phyloP scores from a whole-genome alignment of 2,329 filamentous ascomycete species.

The Penicillium glabrum region DNA sequence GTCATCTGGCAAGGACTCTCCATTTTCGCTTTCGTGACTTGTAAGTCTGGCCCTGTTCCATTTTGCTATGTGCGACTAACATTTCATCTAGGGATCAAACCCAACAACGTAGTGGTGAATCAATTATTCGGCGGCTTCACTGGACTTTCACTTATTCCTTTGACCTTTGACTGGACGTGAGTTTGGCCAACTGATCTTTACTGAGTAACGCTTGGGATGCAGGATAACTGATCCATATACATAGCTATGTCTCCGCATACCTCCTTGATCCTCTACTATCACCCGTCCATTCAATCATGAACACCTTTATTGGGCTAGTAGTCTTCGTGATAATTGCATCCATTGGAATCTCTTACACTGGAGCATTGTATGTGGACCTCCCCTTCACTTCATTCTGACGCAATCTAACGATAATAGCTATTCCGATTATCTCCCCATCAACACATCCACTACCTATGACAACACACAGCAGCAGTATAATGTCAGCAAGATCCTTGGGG shows the following conservation, averaged over 20 bases:
- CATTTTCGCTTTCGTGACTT: conserved; percentile 67
- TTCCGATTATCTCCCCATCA: conserved; percentile 36
- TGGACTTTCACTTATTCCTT: conserved; percentile 66
- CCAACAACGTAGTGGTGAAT: conserved; percentile 53
- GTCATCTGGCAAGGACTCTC: conserved; percentile 66
- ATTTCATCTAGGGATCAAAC: conserved; percentile 47
- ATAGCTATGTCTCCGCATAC: conserved; percentile 25
- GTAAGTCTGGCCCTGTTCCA: conserved; percentile 35
- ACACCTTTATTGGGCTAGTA: conserved; percentile 32
- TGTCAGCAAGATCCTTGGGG: conserved; percentile 29
- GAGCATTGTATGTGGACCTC: conserved; percentile 23
- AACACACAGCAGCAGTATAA: conserved; percentile 37
- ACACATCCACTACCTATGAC: conserved; percentile 34
- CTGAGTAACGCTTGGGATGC: background rate
- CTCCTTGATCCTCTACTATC: conserved; percentile 30
- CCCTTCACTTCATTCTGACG: no score
- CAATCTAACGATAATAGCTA: conserved; percentile 9
- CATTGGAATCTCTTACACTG: conserved; percentile 34
- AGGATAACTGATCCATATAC: background rate
- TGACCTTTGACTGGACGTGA: conserved; percentile 50
- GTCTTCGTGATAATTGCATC: conserved; percentile 33
- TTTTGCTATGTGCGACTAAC: background rate
- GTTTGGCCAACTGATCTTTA: conserved; percentile 4
- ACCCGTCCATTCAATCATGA: conserved; percentile 31
- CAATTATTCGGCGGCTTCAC: conserved; percentile 66